Evolutionary conservation across 768 basidiomycete genomes (phyloP).

Genomic region (Cystofilobasidium capitatum): DNA sequence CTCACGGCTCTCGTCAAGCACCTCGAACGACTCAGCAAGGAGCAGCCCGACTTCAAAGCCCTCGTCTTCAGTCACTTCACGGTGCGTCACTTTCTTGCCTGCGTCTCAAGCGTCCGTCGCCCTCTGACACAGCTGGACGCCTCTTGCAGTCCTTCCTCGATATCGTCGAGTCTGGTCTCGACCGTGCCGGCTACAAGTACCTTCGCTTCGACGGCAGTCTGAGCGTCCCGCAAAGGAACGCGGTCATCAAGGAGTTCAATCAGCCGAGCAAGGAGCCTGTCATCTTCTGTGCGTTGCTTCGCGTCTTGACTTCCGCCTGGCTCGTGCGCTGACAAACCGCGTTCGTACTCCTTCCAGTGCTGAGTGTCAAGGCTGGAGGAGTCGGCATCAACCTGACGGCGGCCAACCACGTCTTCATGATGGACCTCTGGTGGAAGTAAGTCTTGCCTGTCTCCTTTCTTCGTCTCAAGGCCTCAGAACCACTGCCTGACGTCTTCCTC

Average conservation of each 20-base stretch:
- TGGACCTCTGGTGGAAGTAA: constrained; percentile 32
- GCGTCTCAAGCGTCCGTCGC: neutral
- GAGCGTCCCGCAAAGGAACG: constrained; percentile 69
- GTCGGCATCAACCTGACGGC: constrained; percentile 27
- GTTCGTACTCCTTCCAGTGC: neutral
- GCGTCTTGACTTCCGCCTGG: too few species aligned
- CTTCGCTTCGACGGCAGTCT: constrained; percentile 87
- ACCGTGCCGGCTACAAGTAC: constrained; percentile 48
- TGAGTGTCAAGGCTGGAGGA: constrained; percentile 21
- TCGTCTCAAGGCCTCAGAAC: neutral
- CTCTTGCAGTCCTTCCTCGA: constrained; percentile 56
- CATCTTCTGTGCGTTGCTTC: constrained; percentile 19
- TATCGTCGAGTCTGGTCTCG: constrained; percentile 60
- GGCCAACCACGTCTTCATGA: constrained; percentile 26
- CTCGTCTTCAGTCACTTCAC: constrained; percentile 41
- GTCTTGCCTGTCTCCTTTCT: neutral
- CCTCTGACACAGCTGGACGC: neutral
- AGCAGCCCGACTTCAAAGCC: constrained; percentile 57
- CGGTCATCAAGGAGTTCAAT: constrained; percentile 69
- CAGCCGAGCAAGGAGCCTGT: constrained; percentile 55
- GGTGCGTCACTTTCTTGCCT: constrained; percentile 24
- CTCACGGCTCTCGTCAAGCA: constrained; percentile 68
- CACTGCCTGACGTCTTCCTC: neutral
- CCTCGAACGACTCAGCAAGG: constrained; percentile 48
- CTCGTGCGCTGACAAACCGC: too few species aligned